These are phyloP conservation scores for Clonostachys sp. DNA, from an alignment of 2,329 filamentous ascomycete genomes.

Conservation along the genomic window DNA sequence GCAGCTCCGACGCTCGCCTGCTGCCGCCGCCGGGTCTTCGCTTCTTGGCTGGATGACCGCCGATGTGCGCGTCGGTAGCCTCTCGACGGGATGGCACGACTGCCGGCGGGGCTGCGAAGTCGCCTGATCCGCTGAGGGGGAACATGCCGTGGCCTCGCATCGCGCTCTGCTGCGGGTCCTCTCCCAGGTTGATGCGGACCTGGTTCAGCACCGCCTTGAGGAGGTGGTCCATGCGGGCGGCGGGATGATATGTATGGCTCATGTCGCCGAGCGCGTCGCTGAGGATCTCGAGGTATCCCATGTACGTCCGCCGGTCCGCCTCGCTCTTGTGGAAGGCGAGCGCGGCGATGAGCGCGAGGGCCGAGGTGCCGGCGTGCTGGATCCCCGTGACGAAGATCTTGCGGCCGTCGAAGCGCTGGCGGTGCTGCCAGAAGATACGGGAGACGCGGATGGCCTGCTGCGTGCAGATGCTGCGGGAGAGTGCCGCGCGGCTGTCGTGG, in stretches of 20 bases:
- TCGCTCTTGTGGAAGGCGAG: slow-evolving; percentile 28
- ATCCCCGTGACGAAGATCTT: slow-evolving; percentile 45
- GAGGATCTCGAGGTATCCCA: slow-evolving; percentile 46
- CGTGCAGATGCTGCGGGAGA: slow-evolving; percentile 47
- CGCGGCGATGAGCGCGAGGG: slow-evolving; percentile 47
- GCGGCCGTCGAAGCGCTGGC: slow-evolving; percentile 43
- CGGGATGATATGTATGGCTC: slow-evolving; percentile 46
- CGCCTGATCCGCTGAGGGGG: slow-evolving; percentile 8
- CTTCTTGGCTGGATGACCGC: slow-evolving; percentile 18
- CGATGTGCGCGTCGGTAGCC: slow-evolving; percentile 11
- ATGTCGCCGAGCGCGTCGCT: slow-evolving; percentile 46
- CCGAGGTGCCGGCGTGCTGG: slow-evolving; percentile 50
- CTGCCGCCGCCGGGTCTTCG: slow-evolving; percentile 14
- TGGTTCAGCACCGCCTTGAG: slow-evolving; percentile 47
- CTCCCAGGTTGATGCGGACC: slow-evolving; percentile 26
- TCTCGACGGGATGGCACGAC: slow-evolving; percentile 22
- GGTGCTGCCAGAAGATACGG: slow-evolving; percentile 50
- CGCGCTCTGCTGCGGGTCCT: slow-evolving; percentile 7
- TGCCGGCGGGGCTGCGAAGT: slow-evolving; percentile 7
- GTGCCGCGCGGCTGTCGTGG: slow-evolving; percentile 33
- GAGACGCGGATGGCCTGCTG: slow-evolving; percentile 49
- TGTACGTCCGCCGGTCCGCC: slow-evolving; percentile 28
- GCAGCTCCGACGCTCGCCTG: slow-evolving; percentile 21
- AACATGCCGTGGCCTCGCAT: slow-evolving; percentile 3
- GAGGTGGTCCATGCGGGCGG: slow-evolving; percentile 46